Evolutionary conservation across 345 rosid genomes (phyloP).

Genomic region (Salix viminalis): DNA sequence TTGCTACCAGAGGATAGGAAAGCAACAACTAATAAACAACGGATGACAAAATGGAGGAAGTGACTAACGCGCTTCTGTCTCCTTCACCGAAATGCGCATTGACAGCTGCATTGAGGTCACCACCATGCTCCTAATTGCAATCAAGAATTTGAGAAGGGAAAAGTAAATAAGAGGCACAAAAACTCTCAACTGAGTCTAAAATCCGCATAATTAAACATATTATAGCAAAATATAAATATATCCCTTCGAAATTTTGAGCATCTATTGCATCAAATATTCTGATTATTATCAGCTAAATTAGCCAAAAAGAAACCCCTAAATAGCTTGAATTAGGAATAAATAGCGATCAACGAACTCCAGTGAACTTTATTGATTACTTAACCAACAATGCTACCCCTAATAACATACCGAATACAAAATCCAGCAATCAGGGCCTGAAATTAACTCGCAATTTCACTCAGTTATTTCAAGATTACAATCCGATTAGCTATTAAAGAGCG

Average conservation of each 20-base stretch:
- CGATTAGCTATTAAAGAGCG: no score
- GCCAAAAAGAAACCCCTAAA: neutral
- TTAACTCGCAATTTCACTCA: neutral
- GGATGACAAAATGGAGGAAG: neutral
- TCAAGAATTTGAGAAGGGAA: constrained; percentile 8
- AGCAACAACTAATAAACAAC: neutral
- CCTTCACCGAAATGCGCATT: constrained; percentile 86
- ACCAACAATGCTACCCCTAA: constrained; percentile 8
- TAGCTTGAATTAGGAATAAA: neutral
- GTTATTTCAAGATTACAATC: no score
- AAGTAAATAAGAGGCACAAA: neutral
- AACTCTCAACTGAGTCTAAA: neutral
- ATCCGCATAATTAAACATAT: neutral
- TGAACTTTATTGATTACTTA: neutral
- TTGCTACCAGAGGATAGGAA: neutral
- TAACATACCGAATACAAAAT: neutral
- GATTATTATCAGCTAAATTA: neutral
- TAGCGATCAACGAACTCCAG: neutral
- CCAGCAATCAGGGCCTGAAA: neutral
- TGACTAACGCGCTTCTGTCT: constrained; percentile 56
- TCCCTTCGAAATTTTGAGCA: neutral
- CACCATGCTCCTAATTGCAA: constrained; percentile 67
- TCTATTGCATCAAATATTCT: neutral
- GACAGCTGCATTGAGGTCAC: constrained; percentile 92
- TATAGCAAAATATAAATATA: neutral